Base-by-base conservation (phyloP, 148 eudicot genomes). In the Fallopia convolvulus region DNA sequence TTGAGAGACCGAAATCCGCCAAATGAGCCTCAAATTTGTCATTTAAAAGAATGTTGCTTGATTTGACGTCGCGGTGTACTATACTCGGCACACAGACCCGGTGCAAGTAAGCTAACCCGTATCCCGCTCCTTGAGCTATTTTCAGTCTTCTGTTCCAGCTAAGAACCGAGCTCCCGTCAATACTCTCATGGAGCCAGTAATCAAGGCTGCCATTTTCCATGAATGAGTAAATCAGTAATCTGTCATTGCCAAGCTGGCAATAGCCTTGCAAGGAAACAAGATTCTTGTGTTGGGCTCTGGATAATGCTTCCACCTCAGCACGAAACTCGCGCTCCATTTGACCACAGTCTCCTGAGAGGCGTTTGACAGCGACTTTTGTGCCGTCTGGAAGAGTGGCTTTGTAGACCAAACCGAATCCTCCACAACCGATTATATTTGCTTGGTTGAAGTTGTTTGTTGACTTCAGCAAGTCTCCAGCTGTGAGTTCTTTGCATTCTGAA, bases 141-240 rank as follows among this genome's bases (percentile, higher is more conserved):
- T 80, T 90, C 70, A 94, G 74, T 72, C 99, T 84, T 0, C 86
- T 75, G 0, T 79, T 83, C 99, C 96, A 94, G 75, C 77, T 81
- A 15, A 94, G 89, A n/a, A 82, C 81, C 15, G 90, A 88, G 41
- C 88, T 84, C 33, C 88, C 93, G 52, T 94, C 97, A 3, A 88
- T 77, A 76, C 87, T 85, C 75, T 94, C 97, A 20, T 92, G 99
- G 15, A 94, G 80, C 99, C 99, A 94, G 79, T 92, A 92, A 76
- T 94, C 99, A 77, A 94, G 83, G 80, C 97, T 92, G 41, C 99
- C 97, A 17, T 92, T 94, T 79, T 90, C 97, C 99, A 94, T 94
- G 72, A 87, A 94, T 0, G 92, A 89, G 82, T 94, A 94, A 20
- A 92, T 94, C 30, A 94, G 74, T 75, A 94, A 68, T 77, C 96